Base-by-base conservation (phyloP, 192 early-diverging fungal genomes). In the Backusella westeae region DNA sequence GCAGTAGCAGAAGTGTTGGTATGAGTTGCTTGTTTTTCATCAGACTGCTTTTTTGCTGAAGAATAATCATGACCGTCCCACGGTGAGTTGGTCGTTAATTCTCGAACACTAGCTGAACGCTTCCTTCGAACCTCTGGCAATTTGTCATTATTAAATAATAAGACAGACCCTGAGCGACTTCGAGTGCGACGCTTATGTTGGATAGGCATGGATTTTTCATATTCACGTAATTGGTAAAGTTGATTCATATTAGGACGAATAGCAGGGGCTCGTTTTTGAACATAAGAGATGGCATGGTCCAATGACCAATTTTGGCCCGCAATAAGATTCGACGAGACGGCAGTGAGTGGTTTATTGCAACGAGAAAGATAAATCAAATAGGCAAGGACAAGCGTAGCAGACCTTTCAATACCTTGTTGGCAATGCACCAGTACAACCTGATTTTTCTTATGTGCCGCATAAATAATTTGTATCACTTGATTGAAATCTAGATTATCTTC, bases 361-460 rank as follows among this genome's bases (percentile, higher is more conserved):
- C 89, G 84, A 34, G 66, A 67, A 34, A 74, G 72, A 29, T 67
- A 75, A 92, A 97, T 95, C 46, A 95, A 90, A 83, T 95, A 96
- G 1, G 93, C 94, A 68, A 97, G 94, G 12, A 96, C 90, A 39
- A 97, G 78, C 1, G 90, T 89, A 6, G 95, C 95, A 29, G 94
- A 96, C 69, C 96, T 84, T 36, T 95, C 94, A 34, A 97, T 91
- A 29, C 96, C 96, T 72, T 91, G 84, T 75, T 95, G 93, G 85
- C 96, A 97, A 74, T 94, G 91, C 6, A 97, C 90, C 6, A 96
- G 84, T 9, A 97, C 87, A 46, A 87, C 85, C 44, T 84, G 75
- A 56, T 87, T 86, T 52, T 83, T 76, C 52, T 85, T 84, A 17
- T 75, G 82, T 1, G 89, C 89, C 29, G 74, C 73, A 76, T 95